A percentile compares a stretch with the other conserved stretches of the same genome.
phyloP scores from a whole-genome alignment of 371 early-diverging fungal species.

The Gilbertella persicaria region DNA sequence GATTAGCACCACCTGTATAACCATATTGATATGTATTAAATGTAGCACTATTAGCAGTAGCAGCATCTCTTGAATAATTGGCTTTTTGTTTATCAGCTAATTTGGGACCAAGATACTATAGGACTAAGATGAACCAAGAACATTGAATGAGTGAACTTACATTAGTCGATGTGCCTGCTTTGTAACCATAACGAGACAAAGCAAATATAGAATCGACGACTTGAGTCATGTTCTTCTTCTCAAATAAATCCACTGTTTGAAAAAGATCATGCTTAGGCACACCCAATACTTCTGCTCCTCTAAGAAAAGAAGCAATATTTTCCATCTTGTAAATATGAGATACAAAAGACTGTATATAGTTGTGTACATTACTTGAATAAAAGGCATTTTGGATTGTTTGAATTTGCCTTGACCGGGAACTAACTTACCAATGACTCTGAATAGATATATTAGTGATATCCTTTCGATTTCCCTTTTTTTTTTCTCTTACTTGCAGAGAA shows the following conservation, averaged over 20 bases:
- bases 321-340: constrained; percentile 62
- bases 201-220: constrained; percentile 79
- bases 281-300: constrained; percentile 69
- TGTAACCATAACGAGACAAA: constrained; percentile 79
- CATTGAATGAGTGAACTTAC: constrained; percentile 24
- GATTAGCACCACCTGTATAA: constrained; percentile 61
- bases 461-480: background rate
- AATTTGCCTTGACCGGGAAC: constrained; percentile 61
- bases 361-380: constrained; percentile 66
- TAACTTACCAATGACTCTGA: constrained; percentile 62
- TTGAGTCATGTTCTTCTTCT: constrained; percentile 83
- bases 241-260: constrained; percentile 90
- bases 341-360: background rate
- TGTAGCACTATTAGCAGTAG: constrained; percentile 61
- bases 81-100: constrained; percentile 73
- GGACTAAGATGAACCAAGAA: background rate
- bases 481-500: constrained; percentile 73
- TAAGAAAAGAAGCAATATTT: constrained; percentile 83
- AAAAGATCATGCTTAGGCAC: constrained; percentile 84
- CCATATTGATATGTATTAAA: constrained; percentile 62
- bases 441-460: no score
- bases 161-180: constrained; percentile 59
- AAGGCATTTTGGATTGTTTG: constrained; percentile 74
- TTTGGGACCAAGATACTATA: constrained; percentile 72
- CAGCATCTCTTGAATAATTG: constrained; percentile 65